Evolutionary conservation across 2,329 filamentous ascomycete species (phyloP).

Genomic region (Tolypocladium inflatum): DNA sequence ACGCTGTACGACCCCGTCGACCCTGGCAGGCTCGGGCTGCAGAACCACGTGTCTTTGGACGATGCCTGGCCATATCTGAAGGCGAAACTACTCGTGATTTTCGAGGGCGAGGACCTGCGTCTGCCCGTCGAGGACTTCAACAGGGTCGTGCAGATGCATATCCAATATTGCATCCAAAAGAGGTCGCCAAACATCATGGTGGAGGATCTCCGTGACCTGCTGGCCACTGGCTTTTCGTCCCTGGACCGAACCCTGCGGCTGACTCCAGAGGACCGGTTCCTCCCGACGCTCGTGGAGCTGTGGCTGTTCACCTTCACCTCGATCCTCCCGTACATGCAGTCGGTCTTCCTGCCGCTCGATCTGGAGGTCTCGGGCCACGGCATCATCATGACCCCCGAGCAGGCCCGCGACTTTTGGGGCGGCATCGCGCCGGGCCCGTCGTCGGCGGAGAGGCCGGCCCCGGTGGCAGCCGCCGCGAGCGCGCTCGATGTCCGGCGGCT

Average conservation of each 20-base stretch:
- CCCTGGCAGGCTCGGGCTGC: conserved; percentile 43
- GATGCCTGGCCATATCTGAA: conserved; percentile 78
- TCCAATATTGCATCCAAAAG: conserved; percentile 68
- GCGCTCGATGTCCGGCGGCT: conserved; percentile 81
- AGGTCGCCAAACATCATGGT: conserved; percentile 61
- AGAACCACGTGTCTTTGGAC: conserved; percentile 62
- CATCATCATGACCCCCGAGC: conserved; percentile 63
- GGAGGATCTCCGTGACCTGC: conserved; percentile 66
- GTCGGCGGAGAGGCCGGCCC: conserved; percentile 21
- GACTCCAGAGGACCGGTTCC: conserved; percentile 77
- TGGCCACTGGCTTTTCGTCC: conserved; percentile 74
- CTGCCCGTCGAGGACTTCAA: conserved; percentile 82
- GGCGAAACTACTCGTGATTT: conserved; percentile 66
- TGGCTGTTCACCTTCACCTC: conserved; percentile 91
- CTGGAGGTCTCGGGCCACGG: conserved; percentile 86
- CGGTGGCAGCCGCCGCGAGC: conserved; percentile 36
- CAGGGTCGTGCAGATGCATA: conserved; percentile 66
- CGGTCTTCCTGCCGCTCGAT: conserved; percentile 87
- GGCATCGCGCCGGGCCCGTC: conserved; percentile 43
- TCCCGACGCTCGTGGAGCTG: conserved; percentile 81
- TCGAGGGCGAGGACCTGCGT: conserved; percentile 70
- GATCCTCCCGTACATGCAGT: conserved; percentile 88
- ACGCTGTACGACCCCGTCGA: conserved; percentile 45
- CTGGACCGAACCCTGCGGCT: conserved; percentile 75
- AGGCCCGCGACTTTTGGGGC: conserved; percentile 87